Evolutionary conservation across 2,329 filamentous ascomycete species (phyloP), one percentile per base, ranked within the genome.

Genomic region (Cladosporium sp.): DNA sequence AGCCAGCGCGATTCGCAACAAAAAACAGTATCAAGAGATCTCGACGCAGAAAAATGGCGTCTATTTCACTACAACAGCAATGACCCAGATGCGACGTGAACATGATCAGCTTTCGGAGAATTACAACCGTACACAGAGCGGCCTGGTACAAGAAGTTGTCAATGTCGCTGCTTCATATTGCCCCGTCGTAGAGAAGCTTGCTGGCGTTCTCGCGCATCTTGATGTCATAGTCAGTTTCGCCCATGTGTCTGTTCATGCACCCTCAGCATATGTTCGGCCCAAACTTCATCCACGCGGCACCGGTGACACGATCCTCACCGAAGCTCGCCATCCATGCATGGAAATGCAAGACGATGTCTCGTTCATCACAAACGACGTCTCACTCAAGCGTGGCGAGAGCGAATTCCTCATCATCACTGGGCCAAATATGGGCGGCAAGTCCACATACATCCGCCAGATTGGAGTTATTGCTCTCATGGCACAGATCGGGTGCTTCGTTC

Each of bases 21-120:
- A 94, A 71, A 87, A 85, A 60, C 82, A 86, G 51, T 99, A 97
- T 68, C 88, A 93, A 68, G 94, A 99, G 74, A 96, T 92, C 73
- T 96, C 92, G 0, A 99, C 95, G 0, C 94, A 97, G 76, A 99
- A 99, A 82, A 99, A 97, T 72, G 94, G 94, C 43, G 94, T 97
- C 58, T 99, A 94, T 77, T 99, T 99, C 74, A 97, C 94, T 1
- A 99, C 94, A 3, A 86, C 85, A 56, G 86, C 83, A 34, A 80
- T 99, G 67, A 88, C 92, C 69, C 82, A 86, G 25, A 84, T 92
- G 67, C 88, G 94, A 34, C 85, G 93, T 55, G 93, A 99, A 68
- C 92, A 96, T 65, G 93, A 99, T 70, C 92, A 97, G 73, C 82
- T 97, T 0, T 95, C 91, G 0, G 88, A 92, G 62, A 96, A 91